Conservation (phyloP, 2,329 filamentous ascomycete genomes). For the Ophiostoma fasciatum region DNA sequence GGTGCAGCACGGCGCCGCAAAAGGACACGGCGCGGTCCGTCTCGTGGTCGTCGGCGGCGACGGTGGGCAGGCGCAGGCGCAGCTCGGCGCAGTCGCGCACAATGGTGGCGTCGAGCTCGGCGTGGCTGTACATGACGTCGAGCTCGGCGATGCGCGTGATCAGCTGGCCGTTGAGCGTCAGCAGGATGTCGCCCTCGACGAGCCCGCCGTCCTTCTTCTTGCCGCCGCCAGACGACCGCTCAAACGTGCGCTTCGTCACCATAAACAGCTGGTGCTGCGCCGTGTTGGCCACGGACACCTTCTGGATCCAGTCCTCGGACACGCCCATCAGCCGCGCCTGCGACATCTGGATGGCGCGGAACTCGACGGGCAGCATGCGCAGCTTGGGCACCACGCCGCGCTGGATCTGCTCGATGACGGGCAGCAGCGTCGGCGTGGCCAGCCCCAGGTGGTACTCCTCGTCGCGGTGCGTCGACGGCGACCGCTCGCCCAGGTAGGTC, state of each 20-base stretch:
- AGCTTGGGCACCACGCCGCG: conserved; percentile 64
- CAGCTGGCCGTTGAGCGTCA: conserved; percentile 80
- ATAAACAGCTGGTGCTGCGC: conserved; percentile 96
- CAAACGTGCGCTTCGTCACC: conserved; percentile 69
- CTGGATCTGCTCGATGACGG: conserved; percentile 78
- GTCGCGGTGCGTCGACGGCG: conserved; percentile 63
- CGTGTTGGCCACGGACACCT: conserved; percentile 76
- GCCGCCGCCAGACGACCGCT: conserved; percentile 24
- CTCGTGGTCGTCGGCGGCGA: conserved; percentile 79
- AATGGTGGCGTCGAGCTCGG: conserved; percentile 68
- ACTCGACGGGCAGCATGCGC: conserved; percentile 85
- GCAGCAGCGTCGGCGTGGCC: conserved; percentile 73
- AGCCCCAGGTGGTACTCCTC: conserved; percentile 94
- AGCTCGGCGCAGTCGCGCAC: conserved; percentile 75
- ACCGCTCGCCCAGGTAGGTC: conserved; percentile 87
- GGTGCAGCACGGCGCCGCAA: conserved; percentile 85
- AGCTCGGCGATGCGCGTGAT: conserved; percentile 88
- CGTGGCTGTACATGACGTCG: conserved; percentile 90
- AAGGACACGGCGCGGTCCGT: conserved; percentile 86
- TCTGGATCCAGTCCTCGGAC: conserved; percentile 86
- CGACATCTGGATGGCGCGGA: conserved; percentile 89
- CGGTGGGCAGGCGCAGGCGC: conserved; percentile 63
- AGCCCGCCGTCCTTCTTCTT: conserved; percentile 38
- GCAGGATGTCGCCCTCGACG: conserved; percentile 79
- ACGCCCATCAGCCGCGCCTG: conserved; percentile 97